These are phyloP conservation scores for Apiospora sp. DNA, from an alignment of 2,329 filamentous ascomycete genomes.

Conservation along the genomic window DNA sequence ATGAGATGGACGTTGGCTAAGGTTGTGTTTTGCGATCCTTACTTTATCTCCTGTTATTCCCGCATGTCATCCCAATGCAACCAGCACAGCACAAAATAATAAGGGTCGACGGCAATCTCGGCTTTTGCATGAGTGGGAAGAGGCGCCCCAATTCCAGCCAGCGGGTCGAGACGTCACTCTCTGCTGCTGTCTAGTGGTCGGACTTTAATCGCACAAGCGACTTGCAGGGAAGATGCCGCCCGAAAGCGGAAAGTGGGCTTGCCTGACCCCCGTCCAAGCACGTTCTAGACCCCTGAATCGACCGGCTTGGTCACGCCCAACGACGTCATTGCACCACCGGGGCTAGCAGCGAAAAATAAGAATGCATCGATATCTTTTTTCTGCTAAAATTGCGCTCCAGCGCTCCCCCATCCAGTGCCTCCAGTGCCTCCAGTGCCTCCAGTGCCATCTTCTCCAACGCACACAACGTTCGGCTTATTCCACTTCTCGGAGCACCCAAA, in stretches of 20 bases:
- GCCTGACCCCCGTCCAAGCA: not conserved
- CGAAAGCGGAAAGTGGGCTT: conserved; percentile 16
- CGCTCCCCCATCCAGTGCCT: no score
- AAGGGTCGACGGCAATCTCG: conserved; percentile 17
- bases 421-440: no score
- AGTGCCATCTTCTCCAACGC: conserved; percentile 3
- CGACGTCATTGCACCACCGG: conserved; percentile 19
- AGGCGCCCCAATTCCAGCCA: conserved; percentile 12
- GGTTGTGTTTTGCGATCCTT: not conserved
- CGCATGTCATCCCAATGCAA: conserved; percentile 14
- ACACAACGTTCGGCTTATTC: conserved; percentile 3
- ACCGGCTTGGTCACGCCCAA: conserved; percentile 12
- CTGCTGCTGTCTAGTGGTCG: conserved; percentile 12
- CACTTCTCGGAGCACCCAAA: not conserved
- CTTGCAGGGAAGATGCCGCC: conserved; percentile 4
- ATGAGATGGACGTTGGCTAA: not conserved
- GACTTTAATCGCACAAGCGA: not conserved
- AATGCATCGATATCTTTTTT: conserved; percentile 17
- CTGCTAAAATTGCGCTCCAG: conserved; percentile 12
- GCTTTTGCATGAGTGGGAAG: conserved; percentile 16
- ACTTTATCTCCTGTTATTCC: conserved; percentile 13
- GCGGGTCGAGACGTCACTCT: conserved; percentile 16
- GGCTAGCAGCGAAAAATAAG: conserved; percentile 11
- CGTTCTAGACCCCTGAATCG: conserved; percentile 21
- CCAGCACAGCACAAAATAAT: not conserved